Percentiles rank a stretch among this genome's conserved stretches.
Evolutionary conservation across 2,329 filamentous ascomycete genomes (phyloP).

Genomic region (Bipolaris zeicola): DNA sequence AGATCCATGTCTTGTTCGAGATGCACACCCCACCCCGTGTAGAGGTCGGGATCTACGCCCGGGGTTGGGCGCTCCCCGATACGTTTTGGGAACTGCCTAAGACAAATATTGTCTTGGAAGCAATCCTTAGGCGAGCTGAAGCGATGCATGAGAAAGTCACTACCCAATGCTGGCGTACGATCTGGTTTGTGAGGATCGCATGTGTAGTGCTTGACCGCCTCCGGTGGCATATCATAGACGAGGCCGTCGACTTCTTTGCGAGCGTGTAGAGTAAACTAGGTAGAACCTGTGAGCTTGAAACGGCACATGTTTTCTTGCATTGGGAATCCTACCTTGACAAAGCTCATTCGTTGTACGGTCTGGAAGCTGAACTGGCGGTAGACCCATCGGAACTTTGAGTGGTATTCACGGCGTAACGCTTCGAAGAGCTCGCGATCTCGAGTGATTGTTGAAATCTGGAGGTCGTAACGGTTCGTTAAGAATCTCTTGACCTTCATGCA

Average conservation of each 20-base stretch:
- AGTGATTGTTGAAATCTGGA: background rate
- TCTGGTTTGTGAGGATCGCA: background rate
- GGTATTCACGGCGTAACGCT: background rate
- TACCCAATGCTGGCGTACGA: background rate
- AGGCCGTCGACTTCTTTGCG: background rate
- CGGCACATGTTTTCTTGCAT: no score
- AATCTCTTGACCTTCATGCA: background rate
- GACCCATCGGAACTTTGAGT: background rate
- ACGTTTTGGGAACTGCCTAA: constrained; percentile 4
- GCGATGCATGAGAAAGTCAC: constrained; percentile 6
- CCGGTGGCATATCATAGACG: background rate
- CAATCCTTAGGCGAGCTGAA: background rate
- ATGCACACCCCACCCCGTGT: constrained; percentile 3
- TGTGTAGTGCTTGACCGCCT: background rate
- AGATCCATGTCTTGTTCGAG: background rate
- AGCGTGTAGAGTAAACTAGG: background rate
- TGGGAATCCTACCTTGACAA: background rate
- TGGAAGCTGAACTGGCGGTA: background rate
- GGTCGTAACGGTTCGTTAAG: background rate
- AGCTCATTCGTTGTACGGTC: background rate
- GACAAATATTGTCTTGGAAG: constrained; percentile 1
- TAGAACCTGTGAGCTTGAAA: no score
- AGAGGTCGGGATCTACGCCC: background rate
- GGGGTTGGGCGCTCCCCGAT: background rate
- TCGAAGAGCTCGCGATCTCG: background rate